Percentiles rank a stretch among this genome's conserved stretches.
These are phyloP conservation scores for Arctium lappa DNA, from an alignment of 129 eudicot species.

Conservation along the genomic window DNA sequence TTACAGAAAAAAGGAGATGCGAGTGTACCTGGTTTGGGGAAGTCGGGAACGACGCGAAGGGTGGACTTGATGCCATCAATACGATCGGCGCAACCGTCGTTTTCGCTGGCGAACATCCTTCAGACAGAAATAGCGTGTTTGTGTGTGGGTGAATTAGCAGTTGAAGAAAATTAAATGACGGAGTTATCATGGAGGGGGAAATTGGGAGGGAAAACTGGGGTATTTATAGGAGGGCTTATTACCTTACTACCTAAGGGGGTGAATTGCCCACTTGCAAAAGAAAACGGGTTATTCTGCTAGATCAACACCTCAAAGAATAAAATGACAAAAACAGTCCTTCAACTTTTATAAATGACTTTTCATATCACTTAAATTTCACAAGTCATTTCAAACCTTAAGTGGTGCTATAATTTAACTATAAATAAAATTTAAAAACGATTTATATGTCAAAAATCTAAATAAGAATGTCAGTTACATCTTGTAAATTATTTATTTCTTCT, in stretches of 20 bases:
- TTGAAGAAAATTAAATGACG: conserved; percentile 9
- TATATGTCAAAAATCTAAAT: background rate
- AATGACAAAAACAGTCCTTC: background rate
- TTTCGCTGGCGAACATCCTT: conserved; percentile 53
- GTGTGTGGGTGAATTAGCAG: background rate
- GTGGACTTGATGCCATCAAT: conserved; percentile 45
- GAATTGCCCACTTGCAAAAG: background rate
- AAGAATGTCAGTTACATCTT: background rate
- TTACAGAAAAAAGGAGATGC: background rate
- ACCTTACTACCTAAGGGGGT: background rate
- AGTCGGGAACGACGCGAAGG: conserved; percentile 70
- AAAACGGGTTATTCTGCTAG: background rate
- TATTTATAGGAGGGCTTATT: conserved; percentile 2
- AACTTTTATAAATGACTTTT: background rate
- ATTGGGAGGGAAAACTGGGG: conserved; percentile 17
- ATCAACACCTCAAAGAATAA: background rate
- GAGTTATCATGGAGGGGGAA: conserved; percentile 1
- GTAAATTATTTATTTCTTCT: background rate
- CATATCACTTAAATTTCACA: background rate
- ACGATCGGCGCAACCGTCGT: conserved; percentile 38
- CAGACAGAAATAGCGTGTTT: background rate
- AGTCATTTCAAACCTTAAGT: background rate
- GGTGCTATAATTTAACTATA: no score
- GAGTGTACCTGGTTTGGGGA: conserved; percentile 71
- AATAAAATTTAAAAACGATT: background rate